Conservation (phyloP, 2,329 filamentous ascomycete genomes). For the Apiospora marii region DNA sequence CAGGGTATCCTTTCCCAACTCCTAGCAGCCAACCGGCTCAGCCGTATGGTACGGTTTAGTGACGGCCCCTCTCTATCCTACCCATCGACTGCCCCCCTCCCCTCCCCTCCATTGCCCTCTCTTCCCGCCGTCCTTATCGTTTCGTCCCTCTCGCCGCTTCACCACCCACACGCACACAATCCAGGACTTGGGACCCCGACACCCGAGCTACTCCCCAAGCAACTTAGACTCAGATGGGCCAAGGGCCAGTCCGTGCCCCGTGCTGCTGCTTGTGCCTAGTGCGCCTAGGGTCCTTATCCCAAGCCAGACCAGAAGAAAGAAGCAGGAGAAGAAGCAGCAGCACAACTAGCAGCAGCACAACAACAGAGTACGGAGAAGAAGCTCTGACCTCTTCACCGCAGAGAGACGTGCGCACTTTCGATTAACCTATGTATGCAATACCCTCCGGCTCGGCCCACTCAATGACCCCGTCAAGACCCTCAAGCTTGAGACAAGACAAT, state of each 20-base stretch:
- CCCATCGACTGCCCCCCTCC: neutral
- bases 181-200: too few species aligned
- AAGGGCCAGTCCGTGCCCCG: slow-evolving; percentile 17
- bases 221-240: slow-evolving; percentile 13
- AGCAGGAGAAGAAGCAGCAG: neutral
- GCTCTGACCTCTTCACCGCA: slow-evolving; percentile 13
- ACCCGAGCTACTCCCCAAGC: neutral
- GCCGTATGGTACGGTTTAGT: slow-evolving; percentile 18
- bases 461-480: slow-evolving; percentile 21
- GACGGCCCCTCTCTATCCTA: slow-evolving; percentile 15
- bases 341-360: neutral
- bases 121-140: slow-evolving; percentile 13
- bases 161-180: neutral
- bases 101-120: neutral
- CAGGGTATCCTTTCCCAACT: slow-evolving; percentile 19
- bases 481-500: slow-evolving; percentile 21
- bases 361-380: neutral
- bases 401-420: slow-evolving; percentile 7
- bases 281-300: slow-evolving; percentile 12
- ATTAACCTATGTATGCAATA: slow-evolving; percentile 15
- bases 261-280: slow-evolving; percentile 8
- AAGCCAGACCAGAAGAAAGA: neutral
- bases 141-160: slow-evolving; percentile 18
- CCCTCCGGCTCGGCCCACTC: slow-evolving; percentile 19
- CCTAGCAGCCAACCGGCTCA: slow-evolving; percentile 15